Base-by-base conservation (phyloP, 1,284 basidiomycete genomes). In the Tilletia indica region DNA sequence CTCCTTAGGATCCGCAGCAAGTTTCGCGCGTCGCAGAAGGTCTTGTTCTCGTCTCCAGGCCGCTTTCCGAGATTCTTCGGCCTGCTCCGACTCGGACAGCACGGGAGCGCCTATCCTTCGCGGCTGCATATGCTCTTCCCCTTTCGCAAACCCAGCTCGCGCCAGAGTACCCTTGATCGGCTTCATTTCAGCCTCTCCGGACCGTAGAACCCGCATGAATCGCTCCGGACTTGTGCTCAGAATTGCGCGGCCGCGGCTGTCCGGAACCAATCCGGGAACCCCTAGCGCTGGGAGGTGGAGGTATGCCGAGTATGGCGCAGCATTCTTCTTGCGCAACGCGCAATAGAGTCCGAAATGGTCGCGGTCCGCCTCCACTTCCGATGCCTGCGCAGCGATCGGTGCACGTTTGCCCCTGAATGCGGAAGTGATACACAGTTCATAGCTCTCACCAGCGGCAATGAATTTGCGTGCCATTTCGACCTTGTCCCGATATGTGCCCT, bases 351-450 rank as follows among this genome's bases (percentile, higher is more conserved):
- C 72, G 49, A 78, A 83, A 54, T 80, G 77, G n/a, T 76, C 75
- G 12, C 70, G 58, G 16, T 75, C 76, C 31, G 56, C 68, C 11
- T 66, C 54, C 9, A 67, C 66, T 25, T 63, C n/a, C 63, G 56
- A 12, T 21, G 21, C 42, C 25, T 34, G 4, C 67, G 64, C 3
- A 64, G 66, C 2, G 38, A 31, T 47, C 0, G 75, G 71, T 2
- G 73, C 67, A 0, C 85, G 72, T 0, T 69, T 70, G 0, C 87
- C 83, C 4, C 82, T 73, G 78, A 88, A 88, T 11, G 88, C 89
- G 0, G 92, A 95, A 0, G 95, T 98, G 54, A 97, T 87, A 80
- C 96, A 98, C 25, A 98, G 88, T 82, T 98, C 95, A 85, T 98
- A 98, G n/a, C 93, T 94, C 83, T 98, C 92, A 4, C 95, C 95